Conservation (phyloP, 2,329 filamentous ascomycete genomes). For the Phyllosticta paracitricarpa region DNA sequence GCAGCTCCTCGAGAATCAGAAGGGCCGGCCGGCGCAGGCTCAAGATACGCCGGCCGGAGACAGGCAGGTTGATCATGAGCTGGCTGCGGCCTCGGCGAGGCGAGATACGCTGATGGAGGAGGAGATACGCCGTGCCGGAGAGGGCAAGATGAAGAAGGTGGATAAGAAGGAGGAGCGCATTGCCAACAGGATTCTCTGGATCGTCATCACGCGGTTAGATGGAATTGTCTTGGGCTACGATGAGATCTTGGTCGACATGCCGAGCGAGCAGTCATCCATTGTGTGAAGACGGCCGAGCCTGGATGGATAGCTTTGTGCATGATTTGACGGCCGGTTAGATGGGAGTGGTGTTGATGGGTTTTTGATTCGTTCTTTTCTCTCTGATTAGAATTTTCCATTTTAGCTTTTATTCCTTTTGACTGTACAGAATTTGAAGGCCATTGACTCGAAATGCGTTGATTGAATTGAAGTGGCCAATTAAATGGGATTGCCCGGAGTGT, state of each 20-base stretch:
- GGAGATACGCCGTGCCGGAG: constrained; percentile 5
- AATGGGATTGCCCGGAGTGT: too few relatives aligned
- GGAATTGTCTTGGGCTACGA: not conserved
- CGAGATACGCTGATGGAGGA: constrained; percentile 1
- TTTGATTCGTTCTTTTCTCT: too few relatives aligned
- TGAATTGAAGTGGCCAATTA: too few relatives aligned
- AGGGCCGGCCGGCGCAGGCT: not conserved
- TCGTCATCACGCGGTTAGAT: constrained; percentile 1
- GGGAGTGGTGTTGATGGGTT: not conserved
- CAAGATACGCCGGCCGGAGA: not conserved
- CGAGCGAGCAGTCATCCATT: not conserved
- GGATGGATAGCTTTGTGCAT: not conserved
- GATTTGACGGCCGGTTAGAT: not conserved
- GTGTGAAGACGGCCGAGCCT: not conserved
- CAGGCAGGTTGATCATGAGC: not conserved
- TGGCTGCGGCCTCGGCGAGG: not conserved
- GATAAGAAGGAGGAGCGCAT: constrained; percentile 7
- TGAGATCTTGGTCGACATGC: not conserved
- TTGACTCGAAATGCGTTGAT: too few relatives aligned
- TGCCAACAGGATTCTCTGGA: constrained; percentile 4
- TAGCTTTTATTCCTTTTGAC: too few relatives aligned
- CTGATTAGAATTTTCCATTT: too few relatives aligned
- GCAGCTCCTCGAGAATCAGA: not conserved
- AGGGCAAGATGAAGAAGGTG: constrained; percentile 6
- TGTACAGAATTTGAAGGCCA: too few relatives aligned